A percentile compares a stretch with the other conserved stretches of the same genome.
Conservation (phyloP, 345 rosid species). For the Lumnitzera littorea region DNA sequence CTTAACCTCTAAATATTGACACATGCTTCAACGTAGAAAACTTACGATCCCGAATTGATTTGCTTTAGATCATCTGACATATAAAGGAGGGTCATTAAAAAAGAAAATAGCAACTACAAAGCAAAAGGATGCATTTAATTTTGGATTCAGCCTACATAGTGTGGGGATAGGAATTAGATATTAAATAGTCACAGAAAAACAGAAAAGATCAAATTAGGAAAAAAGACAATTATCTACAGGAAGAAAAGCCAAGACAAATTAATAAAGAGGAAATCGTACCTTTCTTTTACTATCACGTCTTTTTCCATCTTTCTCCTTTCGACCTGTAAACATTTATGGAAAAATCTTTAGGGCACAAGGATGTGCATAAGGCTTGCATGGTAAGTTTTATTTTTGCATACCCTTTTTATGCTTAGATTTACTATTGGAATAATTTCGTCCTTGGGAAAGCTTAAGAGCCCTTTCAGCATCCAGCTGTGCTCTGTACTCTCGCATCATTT, state of each 20-base stretch:
- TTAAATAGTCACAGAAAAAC: too few species aligned
- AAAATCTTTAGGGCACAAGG: background rate
- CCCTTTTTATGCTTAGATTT: slow-evolving; percentile 57
- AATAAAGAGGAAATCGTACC: slow-evolving; percentile 29
- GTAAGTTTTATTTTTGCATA: slow-evolving; percentile 5
- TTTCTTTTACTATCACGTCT: slow-evolving; percentile 80
- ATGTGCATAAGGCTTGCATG: background rate
- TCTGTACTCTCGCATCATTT: slow-evolving; percentile 96
- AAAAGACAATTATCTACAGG: too few species aligned
- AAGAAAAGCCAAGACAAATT: background rate
- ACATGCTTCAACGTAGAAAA: too few species aligned
- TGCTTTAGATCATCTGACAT: too few species aligned
- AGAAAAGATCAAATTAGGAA: too few species aligned
- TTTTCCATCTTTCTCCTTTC: slow-evolving; percentile 73
- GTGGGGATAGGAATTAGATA: too few species aligned
- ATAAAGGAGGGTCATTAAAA: too few species aligned
- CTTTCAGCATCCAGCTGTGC: slow-evolving; percentile 98
- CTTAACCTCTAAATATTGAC: too few species aligned
- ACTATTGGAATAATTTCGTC: slow-evolving; percentile 67
- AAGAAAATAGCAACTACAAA: too few species aligned
- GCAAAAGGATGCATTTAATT: too few species aligned
- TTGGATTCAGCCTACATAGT: too few species aligned
- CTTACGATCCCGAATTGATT: too few species aligned
- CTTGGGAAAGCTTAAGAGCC: slow-evolving; percentile 81
- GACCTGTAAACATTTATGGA: slow-evolving; percentile 41